phyloP scores from a whole-genome alignment of 2,329 filamentous ascomycete species.

The Rhexocercosporidium sp. region DNA sequence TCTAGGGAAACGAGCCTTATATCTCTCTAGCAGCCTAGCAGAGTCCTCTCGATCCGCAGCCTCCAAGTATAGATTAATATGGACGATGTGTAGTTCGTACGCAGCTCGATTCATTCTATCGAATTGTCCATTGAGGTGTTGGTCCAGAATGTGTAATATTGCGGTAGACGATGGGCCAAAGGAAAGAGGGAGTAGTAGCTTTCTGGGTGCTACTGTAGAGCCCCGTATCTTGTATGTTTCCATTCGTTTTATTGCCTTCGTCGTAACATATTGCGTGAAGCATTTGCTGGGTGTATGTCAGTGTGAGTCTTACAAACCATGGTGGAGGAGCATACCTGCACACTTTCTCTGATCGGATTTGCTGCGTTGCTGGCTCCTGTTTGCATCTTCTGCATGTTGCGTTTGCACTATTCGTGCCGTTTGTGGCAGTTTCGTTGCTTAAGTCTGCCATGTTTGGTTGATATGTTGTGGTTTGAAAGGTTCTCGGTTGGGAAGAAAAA shows the following conservation, averaged over 20 bases:
- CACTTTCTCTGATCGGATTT: constrained; percentile 42
- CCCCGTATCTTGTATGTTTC: constrained; percentile 63
- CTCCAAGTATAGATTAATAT: constrained; percentile 46
- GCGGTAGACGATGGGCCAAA: constrained; percentile 81
- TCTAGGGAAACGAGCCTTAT: constrained; percentile 67
- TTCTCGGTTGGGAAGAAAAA: constrained; percentile 14
- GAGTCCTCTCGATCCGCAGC: constrained; percentile 35
- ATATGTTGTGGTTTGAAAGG: constrained; percentile 13
- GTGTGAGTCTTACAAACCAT: constrained; percentile 20
- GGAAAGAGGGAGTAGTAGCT: constrained; percentile 79
- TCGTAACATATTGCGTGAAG: constrained; percentile 77
- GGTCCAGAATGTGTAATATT: constrained; percentile 76
- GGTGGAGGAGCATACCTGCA: constrained; percentile 38
- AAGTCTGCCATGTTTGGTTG: constrained; percentile 22
- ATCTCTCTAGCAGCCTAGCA: constrained; percentile 46
- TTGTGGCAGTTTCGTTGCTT: constrained; percentile 9
- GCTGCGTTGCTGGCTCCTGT: constrained; percentile 35
- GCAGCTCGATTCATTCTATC: constrained; percentile 66
- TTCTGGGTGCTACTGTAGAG: constrained; percentile 42
- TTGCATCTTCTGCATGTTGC: constrained; percentile 40
- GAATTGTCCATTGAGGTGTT: constrained; percentile 69
- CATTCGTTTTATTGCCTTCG: constrained; percentile 81
- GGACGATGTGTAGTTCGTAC: constrained; percentile 69
- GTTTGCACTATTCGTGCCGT: constrained; percentile 14
- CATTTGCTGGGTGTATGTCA: constrained; percentile 61